Base-by-base conservation (phyloP, 2,329 filamentous ascomycete species). In the Fusarium sp. region DNA sequence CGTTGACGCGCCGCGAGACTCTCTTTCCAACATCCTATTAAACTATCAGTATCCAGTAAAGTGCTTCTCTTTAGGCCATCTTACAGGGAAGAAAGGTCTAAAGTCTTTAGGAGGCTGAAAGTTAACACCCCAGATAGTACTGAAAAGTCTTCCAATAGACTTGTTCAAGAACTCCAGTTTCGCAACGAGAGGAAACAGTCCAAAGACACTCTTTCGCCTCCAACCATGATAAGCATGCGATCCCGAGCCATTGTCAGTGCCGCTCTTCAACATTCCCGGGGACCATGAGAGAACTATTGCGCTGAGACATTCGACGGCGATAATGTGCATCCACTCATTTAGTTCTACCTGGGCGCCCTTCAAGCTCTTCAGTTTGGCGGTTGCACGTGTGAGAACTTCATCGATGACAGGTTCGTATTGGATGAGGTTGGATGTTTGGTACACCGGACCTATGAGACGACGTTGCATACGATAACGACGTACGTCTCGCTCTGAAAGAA, bases 311-410 rank as follows among this genome's bases (percentile, higher is more conserved):
- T 87, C 85, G 30, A 87, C 84, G 2, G 80, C 81, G 19, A 86
- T 77, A 58, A 87, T 86, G 74, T 87, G 85, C 84, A 87, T 87
- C 85, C 85, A 87, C 56, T 85, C 82, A 52, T 83, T 84, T 19
- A 87, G 71, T 58, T 86, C 83, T 6, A 87, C 71, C 28, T 81
- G 78, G 3, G 74, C 69, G 0, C 83, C 83, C 1, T 79, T 46
- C 2, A 85, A 71, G 0, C 62, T 58, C 6, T 72, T 75, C 0
- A 87, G 67, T 26, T 78, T 80, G 4, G 76, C 60, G 2, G 84
- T 63, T 2, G 76, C 79, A 0, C 72, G 71, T 5, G 74, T 60
- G 9, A 86, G 67, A 2, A 84, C 83, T 0, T 63, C 63, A 28
- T 86, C 81, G 8, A 86, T 75, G 0, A 78, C 79, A 1, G 65